These are phyloP conservation scores for Mortierella sp. DNA, from an alignment of 371 early-diverging fungal species.

Conservation along the genomic window DNA sequence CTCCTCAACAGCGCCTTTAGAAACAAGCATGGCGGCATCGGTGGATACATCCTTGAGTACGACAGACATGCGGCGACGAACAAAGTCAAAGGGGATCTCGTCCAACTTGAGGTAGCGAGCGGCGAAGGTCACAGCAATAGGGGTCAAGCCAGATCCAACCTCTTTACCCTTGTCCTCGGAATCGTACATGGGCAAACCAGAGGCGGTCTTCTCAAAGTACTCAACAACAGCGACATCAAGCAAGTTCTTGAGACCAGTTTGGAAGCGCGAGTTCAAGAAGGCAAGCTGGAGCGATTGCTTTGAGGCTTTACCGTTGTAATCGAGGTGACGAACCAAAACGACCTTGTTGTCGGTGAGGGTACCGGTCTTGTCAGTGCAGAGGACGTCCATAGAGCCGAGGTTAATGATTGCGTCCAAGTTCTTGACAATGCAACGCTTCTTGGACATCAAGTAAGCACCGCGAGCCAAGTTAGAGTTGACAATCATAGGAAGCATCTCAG, in stretches of 20 bases:
- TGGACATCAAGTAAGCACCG: slow-evolving; percentile 57
- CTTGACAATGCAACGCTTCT: slow-evolving; percentile 59
- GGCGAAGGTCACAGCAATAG: slow-evolving; percentile 26
- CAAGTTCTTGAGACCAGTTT: slow-evolving; percentile 60
- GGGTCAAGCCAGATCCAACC: slow-evolving; percentile 14
- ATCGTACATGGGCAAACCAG: slow-evolving; percentile 22
- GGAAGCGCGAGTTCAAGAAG: slow-evolving; percentile 59
- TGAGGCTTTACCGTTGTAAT: slow-evolving; percentile 40
- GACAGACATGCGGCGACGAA: slow-evolving; percentile 60
- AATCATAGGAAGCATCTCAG: slow-evolving; percentile 65
- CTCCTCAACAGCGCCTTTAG: slow-evolving; percentile 62
- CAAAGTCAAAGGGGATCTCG: slow-evolving; percentile 63
- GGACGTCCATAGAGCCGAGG: slow-evolving; percentile 56
- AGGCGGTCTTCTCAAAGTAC: slow-evolving; percentile 45
- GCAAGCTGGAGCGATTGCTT: slow-evolving; percentile 47
- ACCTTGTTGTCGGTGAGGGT: slow-evolving; percentile 60
- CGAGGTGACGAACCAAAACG: slow-evolving; percentile 48
- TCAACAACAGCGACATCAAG: slow-evolving; percentile 57
- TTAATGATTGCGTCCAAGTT: slow-evolving; percentile 58
- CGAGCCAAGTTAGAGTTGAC: slow-evolving; percentile 61
- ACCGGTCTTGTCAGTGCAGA: slow-evolving; percentile 65
- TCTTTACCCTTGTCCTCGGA: slow-evolving; percentile 10
- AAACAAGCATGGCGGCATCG: slow-evolving; percentile 30
- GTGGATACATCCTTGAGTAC: slow-evolving; percentile 41
- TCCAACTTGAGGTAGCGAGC: slow-evolving; percentile 44